phyloP scores from a whole-genome alignment of 169 alveolate genomes.

The Plasmodium knowlesi region DNA sequence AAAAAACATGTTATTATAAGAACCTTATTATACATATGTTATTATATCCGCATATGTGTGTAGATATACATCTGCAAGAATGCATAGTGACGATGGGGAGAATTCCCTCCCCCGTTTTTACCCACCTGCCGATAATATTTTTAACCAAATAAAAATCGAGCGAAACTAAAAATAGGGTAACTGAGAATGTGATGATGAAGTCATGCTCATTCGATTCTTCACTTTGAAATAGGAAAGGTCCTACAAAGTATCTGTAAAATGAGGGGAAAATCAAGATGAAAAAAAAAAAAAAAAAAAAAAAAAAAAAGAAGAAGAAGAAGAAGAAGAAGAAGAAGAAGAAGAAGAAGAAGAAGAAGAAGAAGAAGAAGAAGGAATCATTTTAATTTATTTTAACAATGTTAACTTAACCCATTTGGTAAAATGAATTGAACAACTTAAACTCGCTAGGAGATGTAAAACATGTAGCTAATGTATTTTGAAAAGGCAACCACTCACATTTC shows the following conservation, averaged over 20 bases:
- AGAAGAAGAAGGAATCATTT: neutral
- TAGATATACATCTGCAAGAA: neutral
- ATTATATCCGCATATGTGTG: neutral
- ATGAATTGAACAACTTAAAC: neutral
- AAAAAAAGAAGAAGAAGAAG: too few relatives aligned
- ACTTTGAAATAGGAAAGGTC: conserved; percentile 63
- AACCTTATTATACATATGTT: neutral
- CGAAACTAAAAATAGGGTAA: conserved; percentile 70
- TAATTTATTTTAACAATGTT: neutral
- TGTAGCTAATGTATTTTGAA: neutral
- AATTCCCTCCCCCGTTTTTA: neutral
- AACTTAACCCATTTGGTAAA: neutral
- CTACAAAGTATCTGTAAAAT: conserved; percentile 59
- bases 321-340: neutral
- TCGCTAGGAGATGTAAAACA: neutral
- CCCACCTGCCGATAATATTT: conserved; percentile 74
- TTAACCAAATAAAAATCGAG: conserved; percentile 74
- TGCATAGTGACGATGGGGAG: neutral
- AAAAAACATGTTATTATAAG: neutral
- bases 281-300: neutral
- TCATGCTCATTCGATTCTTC: conserved; percentile 62
- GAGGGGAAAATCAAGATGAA: neutral
- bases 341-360: neutral
- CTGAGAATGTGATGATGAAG: conserved; percentile 64
- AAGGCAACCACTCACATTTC: neutral